Base-by-base conservation (phyloP, 345 rosid species). In the Corymbia maculata region DNA sequence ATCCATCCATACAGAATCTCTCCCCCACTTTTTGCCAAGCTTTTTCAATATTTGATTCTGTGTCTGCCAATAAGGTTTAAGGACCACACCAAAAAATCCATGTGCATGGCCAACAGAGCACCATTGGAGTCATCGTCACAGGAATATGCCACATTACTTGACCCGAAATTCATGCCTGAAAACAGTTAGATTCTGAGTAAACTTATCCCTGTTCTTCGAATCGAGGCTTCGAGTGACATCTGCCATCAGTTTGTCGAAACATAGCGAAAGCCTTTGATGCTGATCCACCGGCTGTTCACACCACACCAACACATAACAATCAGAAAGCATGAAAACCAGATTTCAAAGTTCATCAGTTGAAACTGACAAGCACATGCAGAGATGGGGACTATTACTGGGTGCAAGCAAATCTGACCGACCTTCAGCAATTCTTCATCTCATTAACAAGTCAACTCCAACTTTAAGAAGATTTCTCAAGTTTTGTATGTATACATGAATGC, bases 191-290 rank as follows among this genome's bases (percentile, higher is more conserved):
- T 95, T 97, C 92, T 98, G 99, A 85, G 99, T 97, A 93, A 97
- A 98, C 91, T 95, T 95, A 92, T 98, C 99, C 91, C 97, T 94
- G 95, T 98, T 98, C 95, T 95, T 98, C 50, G 98, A 94, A 90
- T 98, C 99, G 88, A 97, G 88, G 85, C 98, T 93, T 88, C 98
- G 94, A 19, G 93, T 95, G 52, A 98, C 97, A 93, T 98, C 98
- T 17, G 94, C 89, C 99, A 98, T 97, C 91, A 98, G 95, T 89
- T 91, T 95, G 93, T 98, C 99, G 51, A 98, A 98, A 91, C 99
- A 98, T 59, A 91, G 86, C 5, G 95, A 94, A 28, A 97, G 96
- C 66, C 99, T 95, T 90, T 94, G 97, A 90, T 95, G 99, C 86
- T 96, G 99, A 91, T 98, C 99, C 90, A 91, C 92, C 0, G 97